Evolutionary conservation across 2,329 filamentous ascomycete genomes (phyloP).

Genomic region (Aaosphaeria arxii): DNA sequence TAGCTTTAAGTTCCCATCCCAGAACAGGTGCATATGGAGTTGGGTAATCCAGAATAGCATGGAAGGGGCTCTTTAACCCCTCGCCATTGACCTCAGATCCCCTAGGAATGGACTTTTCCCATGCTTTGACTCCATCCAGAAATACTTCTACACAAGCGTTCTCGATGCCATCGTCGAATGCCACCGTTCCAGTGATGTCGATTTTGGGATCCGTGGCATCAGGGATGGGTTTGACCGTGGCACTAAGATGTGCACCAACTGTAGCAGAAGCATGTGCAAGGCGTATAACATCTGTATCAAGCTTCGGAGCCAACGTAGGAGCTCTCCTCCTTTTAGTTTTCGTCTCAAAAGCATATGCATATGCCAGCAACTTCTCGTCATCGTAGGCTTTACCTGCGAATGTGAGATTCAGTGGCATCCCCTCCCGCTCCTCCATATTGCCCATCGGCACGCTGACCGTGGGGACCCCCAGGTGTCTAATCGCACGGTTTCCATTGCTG

Average conservation of each 20-base stretch:
- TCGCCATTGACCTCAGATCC: neutral
- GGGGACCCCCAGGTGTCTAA: slow-evolving; percentile 55
- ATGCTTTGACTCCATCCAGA: slow-evolving; percentile 13
- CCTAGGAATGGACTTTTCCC: neutral
- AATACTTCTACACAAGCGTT: slow-evolving; percentile 11
- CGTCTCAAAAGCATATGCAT: slow-evolving; percentile 18
- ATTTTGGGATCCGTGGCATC: neutral
- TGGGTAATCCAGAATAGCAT: slow-evolving; percentile 2
- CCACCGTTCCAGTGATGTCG: neutral
- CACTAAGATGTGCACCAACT: neutral
- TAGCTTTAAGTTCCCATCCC: slow-evolving; percentile 23
- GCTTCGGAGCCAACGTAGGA: slow-evolving; percentile 19
- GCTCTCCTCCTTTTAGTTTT: slow-evolving; percentile 10
- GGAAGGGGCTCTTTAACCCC: neutral
- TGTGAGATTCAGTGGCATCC: slow-evolving; percentile 54
- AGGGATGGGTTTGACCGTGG: slow-evolving; percentile 6
- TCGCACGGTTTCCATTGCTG: slow-evolving; percentile 52
- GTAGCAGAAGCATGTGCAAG: neutral
- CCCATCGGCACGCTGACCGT: slow-evolving; percentile 56
- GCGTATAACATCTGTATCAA: slow-evolving; percentile 2
- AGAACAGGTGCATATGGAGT: slow-evolving; percentile 7
- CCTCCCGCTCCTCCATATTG: slow-evolving; percentile 38
- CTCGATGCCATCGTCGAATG: neutral
- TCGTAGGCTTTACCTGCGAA: slow-evolving; percentile 51
- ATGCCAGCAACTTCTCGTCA: slow-evolving; percentile 36